These are phyloP conservation scores for Tillandsia fasciculata DNA, from an alignment of 176 grass and related monocot genomes.

Conservation along the genomic window DNA sequence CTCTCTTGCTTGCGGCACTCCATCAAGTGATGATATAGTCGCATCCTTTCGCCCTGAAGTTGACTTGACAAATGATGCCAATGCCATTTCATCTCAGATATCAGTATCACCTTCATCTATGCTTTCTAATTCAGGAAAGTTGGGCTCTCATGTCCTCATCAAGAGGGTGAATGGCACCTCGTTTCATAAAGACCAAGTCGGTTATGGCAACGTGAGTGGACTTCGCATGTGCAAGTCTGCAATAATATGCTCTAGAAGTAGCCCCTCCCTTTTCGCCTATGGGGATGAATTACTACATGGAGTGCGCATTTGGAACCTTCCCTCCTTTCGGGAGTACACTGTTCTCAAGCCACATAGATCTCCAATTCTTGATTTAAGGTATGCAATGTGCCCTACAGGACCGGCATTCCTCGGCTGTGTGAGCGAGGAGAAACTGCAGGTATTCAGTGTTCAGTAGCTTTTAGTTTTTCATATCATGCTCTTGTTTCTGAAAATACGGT, in stretches of 20 bases:
- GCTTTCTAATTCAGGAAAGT: constrained; percentile 38
- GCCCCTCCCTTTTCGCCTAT: constrained; percentile 48
- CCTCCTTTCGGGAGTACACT: constrained; percentile 38
- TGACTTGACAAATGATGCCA: constrained; percentile 30
- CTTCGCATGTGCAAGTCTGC: constrained; percentile 69
- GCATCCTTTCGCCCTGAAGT: constrained; percentile 71
- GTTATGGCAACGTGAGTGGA: constrained; percentile 44
- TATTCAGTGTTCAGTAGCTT: constrained; percentile 29
- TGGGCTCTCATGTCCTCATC: constrained; percentile 50
- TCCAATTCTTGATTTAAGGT: constrained; percentile 87
- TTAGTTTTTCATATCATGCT: neutral
- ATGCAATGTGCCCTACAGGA: constrained; percentile 24
- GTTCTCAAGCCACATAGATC: constrained; percentile 47
- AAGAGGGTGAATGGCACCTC: constrained; percentile 29
- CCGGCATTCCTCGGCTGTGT: constrained; percentile 62
- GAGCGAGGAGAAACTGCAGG: constrained; percentile 60
- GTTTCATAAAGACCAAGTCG: constrained; percentile 26
- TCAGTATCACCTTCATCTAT: constrained; percentile 20
- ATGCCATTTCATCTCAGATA: constrained; percentile 31
- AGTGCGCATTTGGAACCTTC: constrained; percentile 50
- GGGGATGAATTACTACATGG: constrained; percentile 46
- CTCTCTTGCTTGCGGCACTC: constrained; percentile 47
- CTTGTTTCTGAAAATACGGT: neutral
- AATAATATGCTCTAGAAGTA: constrained; percentile 36
- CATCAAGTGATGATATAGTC: constrained; percentile 40